Evolutionary conservation across 164 flowering plant genomes (phyloP), one percentile per base, ranked within the genome.

Genomic region (Nymphaea colorata): DNA sequence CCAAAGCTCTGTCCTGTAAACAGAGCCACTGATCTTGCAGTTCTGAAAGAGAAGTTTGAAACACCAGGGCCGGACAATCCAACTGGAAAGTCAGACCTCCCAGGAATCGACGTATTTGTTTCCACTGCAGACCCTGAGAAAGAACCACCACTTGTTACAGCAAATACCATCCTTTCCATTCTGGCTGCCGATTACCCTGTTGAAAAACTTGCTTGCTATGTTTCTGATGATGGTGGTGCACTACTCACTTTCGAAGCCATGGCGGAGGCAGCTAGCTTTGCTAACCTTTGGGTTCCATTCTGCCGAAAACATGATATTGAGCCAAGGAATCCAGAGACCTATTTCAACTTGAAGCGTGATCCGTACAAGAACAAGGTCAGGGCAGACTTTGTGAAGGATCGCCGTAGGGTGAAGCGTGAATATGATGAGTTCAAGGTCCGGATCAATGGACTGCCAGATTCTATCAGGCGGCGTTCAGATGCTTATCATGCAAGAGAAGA

Each of bases 111-210:
- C 70, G 59, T 93, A 14, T 93, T 88, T 75, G 96, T 93, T n/a
- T 93, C 98, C 6, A 93, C 98, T 8, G 98, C 96, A 43, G 98
- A 93, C 76, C 96, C 98, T 0, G 98, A 88, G 76, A 93, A 90
- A 72, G 98, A 93, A 69, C 98, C 96, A 0, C 96, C 96, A 7
- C 81, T 93, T 43, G 91, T 86, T 53, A 89, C 96, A 69, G 91
- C 98, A 62, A 92, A 92, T 75, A 90, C 96, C 55, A 87, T 92
- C n/a, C 81, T 93, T 6, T 93, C 98, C 0, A 90, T 93, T 44
- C 83, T 93, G 51, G 93, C 98, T 6, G 89, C 88, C 65, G 93
- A 93, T 60, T 93, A 93, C 66, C 98, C 98, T 10, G 93, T 88
- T 60, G 92, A 93, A 65, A 90, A 88, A 80, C 90, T 90, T 5